Base-by-base conservation (phyloP, 345 rosid genomes). In the Physaria fendleri region DNA sequence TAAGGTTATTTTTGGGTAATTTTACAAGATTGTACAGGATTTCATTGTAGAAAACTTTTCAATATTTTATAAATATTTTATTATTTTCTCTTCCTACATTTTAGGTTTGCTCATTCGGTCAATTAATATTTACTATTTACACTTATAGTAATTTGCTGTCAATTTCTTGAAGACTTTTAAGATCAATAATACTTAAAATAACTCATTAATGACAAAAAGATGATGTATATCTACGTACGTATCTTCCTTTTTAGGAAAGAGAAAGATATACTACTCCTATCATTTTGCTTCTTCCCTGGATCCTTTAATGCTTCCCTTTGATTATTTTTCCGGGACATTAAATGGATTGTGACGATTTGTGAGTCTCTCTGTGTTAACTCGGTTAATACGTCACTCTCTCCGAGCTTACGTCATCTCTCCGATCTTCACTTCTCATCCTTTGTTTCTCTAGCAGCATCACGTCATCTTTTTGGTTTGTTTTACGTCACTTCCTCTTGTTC, bases 261-360 rank as follows among this genome's bases (percentile, higher is more conserved):
- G 29, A 62, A 49, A 29, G 12, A 34, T 0, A 33, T 24, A 47
- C n/a, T n/a, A n/a, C n/a, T n/a, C n/a, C n/a, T 20, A 16, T 23
- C 16, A 27, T 33, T 11, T 24, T 24, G 21, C 35, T 8, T 55
- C 14, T 56, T 53, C 23, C 24, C 24, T 55, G 5, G 12, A 7
- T 33, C 24, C 54, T 37, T 7, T 13, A 20, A 0, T n/a, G n/a
- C 49, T 14, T 47, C 59, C 29, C 13, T 12, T n/a, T 22, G 2
- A 15, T 35, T 16, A 0, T 24, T 35, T 61, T 41, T 24, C 42
- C 24, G 30, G 11, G 13, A 10, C 53, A 59, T 33, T 8, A 6
- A 25, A 82, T 81, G 85, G 85, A 66, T 49, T 64, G 41, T 55
- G 48, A 64, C 73, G 46, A 60, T 42, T 15, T 2, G 4, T 41